phyloP scores from a whole-genome alignment of 495 filamentous ascomycete species.

The Trichocladium uniseriatum region DNA sequence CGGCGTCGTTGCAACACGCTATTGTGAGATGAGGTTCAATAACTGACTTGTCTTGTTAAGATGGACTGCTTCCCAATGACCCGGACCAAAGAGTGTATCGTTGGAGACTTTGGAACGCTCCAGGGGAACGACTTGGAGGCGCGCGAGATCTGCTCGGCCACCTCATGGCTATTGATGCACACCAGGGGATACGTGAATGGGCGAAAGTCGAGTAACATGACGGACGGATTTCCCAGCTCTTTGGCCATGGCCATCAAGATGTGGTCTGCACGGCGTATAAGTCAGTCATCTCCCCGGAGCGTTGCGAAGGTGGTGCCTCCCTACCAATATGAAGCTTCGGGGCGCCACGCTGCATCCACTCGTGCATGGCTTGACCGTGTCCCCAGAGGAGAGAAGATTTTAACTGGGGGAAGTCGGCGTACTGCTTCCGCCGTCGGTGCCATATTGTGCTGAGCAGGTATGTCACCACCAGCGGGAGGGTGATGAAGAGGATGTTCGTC shows the following conservation, averaged over 20 bases:
- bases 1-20: too few relatives aligned
- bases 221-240: conserved; percentile 18
- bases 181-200: conserved; percentile 27
- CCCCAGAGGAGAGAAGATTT: conserved; percentile 26
- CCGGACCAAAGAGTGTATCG: conserved; percentile 15
- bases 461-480: neutral
- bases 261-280: too few relatives aligned
- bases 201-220: conserved; percentile 31
- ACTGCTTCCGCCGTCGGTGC: conserved; percentile 20
- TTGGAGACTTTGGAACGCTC: conserved; percentile 37
- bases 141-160: conserved; percentile 36
- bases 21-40: too few relatives aligned
- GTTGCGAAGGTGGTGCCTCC: too few relatives aligned
- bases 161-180: conserved; percentile 34
- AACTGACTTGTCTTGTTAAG: conserved; percentile 22
- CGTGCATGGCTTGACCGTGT: conserved; percentile 21
- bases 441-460: neutral
- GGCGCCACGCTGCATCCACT: conserved; percentile 9
- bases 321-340: conserved; percentile 21
- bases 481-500: neutral
- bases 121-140: conserved; percentile 32
- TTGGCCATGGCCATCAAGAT: conserved; percentile 17
- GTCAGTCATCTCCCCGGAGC: neutral
- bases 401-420: conserved; percentile 22
- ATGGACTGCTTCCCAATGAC: conserved; percentile 35